Percentiles rank a stretch among this genome's conserved stretches.
Evolutionary conservation across 164 flowering plant species (phyloP).

Genomic region (Kalanchoe fedtschenkoi): DNA sequence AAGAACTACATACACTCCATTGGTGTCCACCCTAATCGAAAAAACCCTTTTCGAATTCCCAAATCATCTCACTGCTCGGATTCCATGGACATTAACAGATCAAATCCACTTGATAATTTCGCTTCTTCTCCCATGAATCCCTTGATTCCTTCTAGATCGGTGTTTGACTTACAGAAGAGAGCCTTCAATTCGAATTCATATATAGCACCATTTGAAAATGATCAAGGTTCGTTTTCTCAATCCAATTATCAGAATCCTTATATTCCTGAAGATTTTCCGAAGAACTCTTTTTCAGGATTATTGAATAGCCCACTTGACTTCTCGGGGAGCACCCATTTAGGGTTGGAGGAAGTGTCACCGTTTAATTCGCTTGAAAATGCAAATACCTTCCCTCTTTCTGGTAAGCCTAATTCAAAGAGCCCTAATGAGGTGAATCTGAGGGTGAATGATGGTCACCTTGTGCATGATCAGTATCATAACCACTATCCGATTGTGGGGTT

Average conservation of each 20-base stretch:
- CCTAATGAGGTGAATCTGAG: not conserved
- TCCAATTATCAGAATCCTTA: not conserved
- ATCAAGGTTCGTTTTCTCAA: not conserved
- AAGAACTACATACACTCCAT: not conserved
- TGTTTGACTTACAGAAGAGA: not conserved
- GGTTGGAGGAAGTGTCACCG: not conserved
- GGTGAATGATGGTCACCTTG: not conserved
- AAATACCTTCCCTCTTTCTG: not conserved
- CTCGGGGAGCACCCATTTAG: not conserved
- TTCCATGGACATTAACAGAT: not conserved
- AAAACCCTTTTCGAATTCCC: not conserved
- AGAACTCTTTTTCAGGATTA: not conserved
- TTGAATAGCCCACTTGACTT: not conserved
- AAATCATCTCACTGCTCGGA: too few relatives aligned
- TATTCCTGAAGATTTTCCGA: not conserved
- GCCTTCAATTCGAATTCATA: too few relatives aligned
- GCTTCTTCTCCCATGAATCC: not conserved
- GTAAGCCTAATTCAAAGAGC: not conserved
- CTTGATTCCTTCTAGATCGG: not conserved
- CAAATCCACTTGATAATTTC: not conserved
- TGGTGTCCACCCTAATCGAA: too few relatives aligned
- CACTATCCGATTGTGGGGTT: too few relatives aligned
- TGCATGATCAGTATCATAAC: not conserved
- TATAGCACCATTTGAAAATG: not conserved
- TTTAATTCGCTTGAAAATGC: not conserved